Base-by-base conservation (phyloP, 371 early-diverging fungal species). In the Actinomucor elegans region DNA sequence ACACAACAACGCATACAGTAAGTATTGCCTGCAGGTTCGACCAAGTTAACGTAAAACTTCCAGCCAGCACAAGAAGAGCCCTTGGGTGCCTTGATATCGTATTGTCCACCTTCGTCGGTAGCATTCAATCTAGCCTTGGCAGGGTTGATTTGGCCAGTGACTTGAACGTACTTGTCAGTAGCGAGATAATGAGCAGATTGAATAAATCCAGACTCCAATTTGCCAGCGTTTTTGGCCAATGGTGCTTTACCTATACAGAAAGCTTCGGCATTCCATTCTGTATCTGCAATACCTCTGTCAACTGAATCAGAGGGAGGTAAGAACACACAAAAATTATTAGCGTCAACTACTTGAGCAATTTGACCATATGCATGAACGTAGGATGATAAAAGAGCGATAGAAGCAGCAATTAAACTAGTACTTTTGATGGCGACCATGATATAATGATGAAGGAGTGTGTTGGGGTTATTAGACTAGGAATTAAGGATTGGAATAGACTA, bases 1-100 rank as follows among this genome's bases (percentile, higher is more conserved):
- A 73, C 76, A 67, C 83, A 83, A 64, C 81, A 81, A 44, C 82
- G 73, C 45, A 81, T 70, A 52, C 82, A 81, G 37, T 67, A 81
- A 11, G 67, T 71, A 15, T 64, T 60, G 6, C 51, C 56, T 21
- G 72, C 44, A 29, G 82, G 82, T 51, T 81, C 82, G 17, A 77
- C 66, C 41, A 81, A 52, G 37, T 81, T 76, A 28, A 83, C 79
- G 52, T 64, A 83, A 29, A 58, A 67, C 5, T 52, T 47, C 56
- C 73, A 81, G 1, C 78, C 82, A n/a, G 66, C 69, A 59, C 75
- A 79, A 6, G 51, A 53, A 18, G 82, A 64, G 4, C 77, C 76
- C 12, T 57, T 52, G 12, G 82, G 82, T 9, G 80, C 76, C 11
- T 52, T 63, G 33, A 73, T 52, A 58, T 81, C 82, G 32, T 69